Base-by-base conservation (phyloP, 148 eudicot species). In the Rhododendron williamsianum region DNA sequence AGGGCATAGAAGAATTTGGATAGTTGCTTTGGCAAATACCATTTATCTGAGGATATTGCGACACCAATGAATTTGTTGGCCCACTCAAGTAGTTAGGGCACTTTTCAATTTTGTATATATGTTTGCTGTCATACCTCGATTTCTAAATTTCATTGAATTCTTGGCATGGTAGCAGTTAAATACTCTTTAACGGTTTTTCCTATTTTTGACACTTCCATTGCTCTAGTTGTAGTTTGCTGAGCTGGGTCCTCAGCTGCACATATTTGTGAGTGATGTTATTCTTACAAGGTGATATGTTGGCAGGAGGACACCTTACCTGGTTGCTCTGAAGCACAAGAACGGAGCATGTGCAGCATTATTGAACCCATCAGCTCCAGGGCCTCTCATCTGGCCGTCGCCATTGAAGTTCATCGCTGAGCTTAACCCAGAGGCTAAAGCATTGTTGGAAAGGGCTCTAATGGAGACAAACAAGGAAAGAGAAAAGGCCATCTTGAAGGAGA, bases 381-480 rank as follows among this genome's bases (percentile, higher is more conserved):
- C 90, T 74, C 90, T 88, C 46, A 46, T 86, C 41, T 88, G 88
- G 90, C 90, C 90, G 10, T 80, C 88, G 8, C 33, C 88, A 25
- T 86, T 88, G 82, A 86, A 88, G 65, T 84, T 88, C 60, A 86
- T 88, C 67, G 54, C 76, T 30, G 86, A 88, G 85, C 90, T 88
- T 76, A 84, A 81, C 65, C 87, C 85, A 23, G 88, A 88, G 36
- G 87, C 90, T 38, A 88, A 88, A 83, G 79, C 87, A 35, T 85
- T 88, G 27, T 80, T 88, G 38, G 90, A 88, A 85, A 86, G 79
- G 82, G 88, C 88, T 35, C 85, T 88, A 33, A 60, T 88, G 63
- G 90, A 88, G 43, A 73, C 88, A 56, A 88, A 88, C 78, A 86
- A 74, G 85, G 86, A 88, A 81, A 88, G 90, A 56, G 90, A 88